Evolutionary conservation across 2,329 filamentous ascomycete genomes (phyloP).

Genomic region (Nothopassalora personata): DNA sequence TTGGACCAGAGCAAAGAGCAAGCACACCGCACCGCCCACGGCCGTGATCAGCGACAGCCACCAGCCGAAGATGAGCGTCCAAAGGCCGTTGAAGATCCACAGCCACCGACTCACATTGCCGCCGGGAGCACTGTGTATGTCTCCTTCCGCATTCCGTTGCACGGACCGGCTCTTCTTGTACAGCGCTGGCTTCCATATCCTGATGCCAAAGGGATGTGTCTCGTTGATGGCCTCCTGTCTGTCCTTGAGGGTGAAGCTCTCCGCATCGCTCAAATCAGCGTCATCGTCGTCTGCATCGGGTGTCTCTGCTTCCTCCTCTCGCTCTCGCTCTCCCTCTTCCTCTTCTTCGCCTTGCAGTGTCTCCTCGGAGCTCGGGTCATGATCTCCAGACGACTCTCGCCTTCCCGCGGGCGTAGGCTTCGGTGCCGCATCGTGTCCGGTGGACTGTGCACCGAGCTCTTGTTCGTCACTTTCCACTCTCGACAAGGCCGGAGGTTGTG

Average conservation of each 20-base stretch:
- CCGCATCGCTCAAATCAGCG: conserved; percentile 76
- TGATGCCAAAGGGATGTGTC: conserved; percentile 96
- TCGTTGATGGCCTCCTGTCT: conserved; percentile 97
- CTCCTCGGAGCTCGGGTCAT: conserved; percentile 33
- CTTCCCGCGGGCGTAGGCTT: neutral
- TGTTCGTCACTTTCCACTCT: conserved; percentile 48
- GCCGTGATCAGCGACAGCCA: conserved; percentile 80
- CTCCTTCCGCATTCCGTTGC: conserved; percentile 89
- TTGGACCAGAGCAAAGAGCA: conserved; percentile 70
- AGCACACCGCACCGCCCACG: conserved; percentile 69
- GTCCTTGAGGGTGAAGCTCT: conserved; percentile 96
- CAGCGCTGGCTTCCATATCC: conserved; percentile 95
- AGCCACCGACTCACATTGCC: conserved; percentile 80
- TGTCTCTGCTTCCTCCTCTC: conserved; percentile 39
- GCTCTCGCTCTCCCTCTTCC: conserved; percentile 29
- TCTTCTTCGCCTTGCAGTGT: conserved; percentile 39
- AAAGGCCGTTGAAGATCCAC: conserved; percentile 79
- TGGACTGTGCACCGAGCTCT: conserved; percentile 26
- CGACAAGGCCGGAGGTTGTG: conserved; percentile 42
- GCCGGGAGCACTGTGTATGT: conserved; percentile 92
- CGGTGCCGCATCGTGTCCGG: conserved; percentile 22
- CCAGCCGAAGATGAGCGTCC: conserved; percentile 92
- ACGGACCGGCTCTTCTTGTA: conserved; percentile 98
- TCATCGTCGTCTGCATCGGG: conserved; percentile 50
- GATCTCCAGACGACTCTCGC: conserved; percentile 14